Evolutionary conservation across 2,329 filamentous ascomycete genomes (phyloP), one percentile per base, ranked within the genome.

Genomic region (Ascocoryne sarcoides): DNA sequence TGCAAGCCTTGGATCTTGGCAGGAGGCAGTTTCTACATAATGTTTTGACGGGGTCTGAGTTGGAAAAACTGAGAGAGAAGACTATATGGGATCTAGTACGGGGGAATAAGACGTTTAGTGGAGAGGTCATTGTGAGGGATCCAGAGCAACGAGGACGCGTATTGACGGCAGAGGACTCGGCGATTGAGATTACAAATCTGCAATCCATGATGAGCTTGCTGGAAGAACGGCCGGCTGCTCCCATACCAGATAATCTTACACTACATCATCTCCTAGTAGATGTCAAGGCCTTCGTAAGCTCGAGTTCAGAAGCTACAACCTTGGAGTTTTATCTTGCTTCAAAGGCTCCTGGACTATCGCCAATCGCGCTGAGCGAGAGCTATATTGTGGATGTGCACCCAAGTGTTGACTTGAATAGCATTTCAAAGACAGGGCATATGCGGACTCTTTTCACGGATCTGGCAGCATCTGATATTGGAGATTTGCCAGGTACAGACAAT

Each of bases 201-300:
- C 93, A 98, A 65, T 93, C 92, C 4, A 77, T 89, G 58, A 98
- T 98, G 92, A 94, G 88, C 62, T 73, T 96, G 54, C 70, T 98
- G 33, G 82, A 95, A 43, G 82, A 85, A 51, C 77, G 81, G n/a
- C 89, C 88, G 0, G 74, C 76, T 15, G 69, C 76, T 3, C 67
- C 75, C 8, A 63, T 76, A 12, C 88, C 83, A 51, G 70, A 87
- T 51, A 72, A 81, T 36, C 79, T 76, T 1, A 71, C 84, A 26
- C 66, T 94, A 39, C 84, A 95, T 58, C 82, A 96, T 52, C 63
- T 93, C 4, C 69, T 94, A 43, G 74, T 95, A 20, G 87, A 94
- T 53, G 73, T 96, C 45, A 89, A 84, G 55, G 81, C 82, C 7
- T 82, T 95, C 47, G 79, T 82, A 1, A 86, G 86, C 10, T 76